Base-by-base conservation (phyloP, 352 stramenopile genomes). In the Globisporangium ultimum region DNA sequence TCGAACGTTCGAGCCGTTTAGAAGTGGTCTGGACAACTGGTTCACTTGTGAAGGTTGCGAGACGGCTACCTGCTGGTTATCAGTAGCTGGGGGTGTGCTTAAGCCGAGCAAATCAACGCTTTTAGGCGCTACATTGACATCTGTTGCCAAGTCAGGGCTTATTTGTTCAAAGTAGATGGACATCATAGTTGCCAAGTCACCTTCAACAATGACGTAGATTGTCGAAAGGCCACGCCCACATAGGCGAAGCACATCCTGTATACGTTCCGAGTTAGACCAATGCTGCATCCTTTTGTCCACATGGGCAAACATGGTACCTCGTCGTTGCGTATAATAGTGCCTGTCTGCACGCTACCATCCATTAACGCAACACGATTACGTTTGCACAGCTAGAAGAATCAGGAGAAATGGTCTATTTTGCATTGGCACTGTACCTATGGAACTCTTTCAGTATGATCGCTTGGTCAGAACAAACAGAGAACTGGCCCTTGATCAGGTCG, bases 91-190 rank as follows among this genome's bases (percentile, higher is more conserved):
- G 17, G 61, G 47, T 1, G 46, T 40, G 51, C 66, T 54, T 22
- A 78, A 58, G 8, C 61, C 70, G 22, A 78, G 67, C 42, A 78
- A 45, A 57, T 78, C 67, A 18, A 69, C 61, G 20, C 58, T 74
- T 28, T 20, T 36, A 9, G 40, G 57, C 40, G 57, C 60, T 60
- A 34, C 20, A 36, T 22, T 15, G 11, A 15, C 22, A 61, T 40
- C 7, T 18, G 24, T 28, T 18, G 40, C n/a, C 47, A 11, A 34
- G 49, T 48, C 18, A 45, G 40, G 5, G 4, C 2, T 40, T 10
- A 14, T 43, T 1, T 9, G n/a, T 36, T 13, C 20, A 8, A 41
- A 11, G 20, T 28, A 11, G 47, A 52, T 36, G n/a, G 42, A n/a
- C 12, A 20, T 3, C 8, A 15, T 24, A 48, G 15, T 3, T 36